These are phyloP conservation scores for Scheffersomyces lignosus DNA, from an alignment of 805 yeast genomes.

Conservation along the genomic window DNA sequence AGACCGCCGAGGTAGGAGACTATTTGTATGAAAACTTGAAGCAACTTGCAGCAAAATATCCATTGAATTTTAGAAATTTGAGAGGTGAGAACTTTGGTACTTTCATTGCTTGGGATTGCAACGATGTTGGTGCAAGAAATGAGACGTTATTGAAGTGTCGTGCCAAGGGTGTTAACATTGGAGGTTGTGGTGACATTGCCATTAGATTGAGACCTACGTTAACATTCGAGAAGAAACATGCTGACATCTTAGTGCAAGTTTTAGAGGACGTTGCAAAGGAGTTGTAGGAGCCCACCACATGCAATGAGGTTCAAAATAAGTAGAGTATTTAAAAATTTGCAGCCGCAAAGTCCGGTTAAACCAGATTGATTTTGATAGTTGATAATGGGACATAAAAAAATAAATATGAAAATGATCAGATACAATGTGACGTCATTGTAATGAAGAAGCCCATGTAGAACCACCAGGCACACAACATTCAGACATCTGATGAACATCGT, in stretches of 20 bases:
- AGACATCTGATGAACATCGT: too few species aligned
- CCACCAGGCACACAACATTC: too few species aligned
- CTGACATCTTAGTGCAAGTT: conserved; percentile 53
- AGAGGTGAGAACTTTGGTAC: conserved; percentile 67
- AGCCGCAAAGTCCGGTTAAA: too few species aligned
- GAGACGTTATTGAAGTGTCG: conserved; percentile 46
- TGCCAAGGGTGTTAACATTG: conserved; percentile 59
- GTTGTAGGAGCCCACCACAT: too few species aligned
- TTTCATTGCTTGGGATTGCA: conserved; percentile 65
- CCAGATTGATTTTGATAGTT: too few species aligned
- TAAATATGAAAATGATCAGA: too few species aligned
- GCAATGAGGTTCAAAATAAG: too few species aligned
- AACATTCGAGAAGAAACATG: conserved; percentile 61
- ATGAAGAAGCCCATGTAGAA: too few species aligned
- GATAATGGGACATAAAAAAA: too few species aligned
- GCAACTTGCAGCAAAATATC: conserved; percentile 38
- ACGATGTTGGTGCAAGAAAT: conserved; percentile 44
- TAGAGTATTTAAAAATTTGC: too few species aligned
- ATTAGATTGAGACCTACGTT: conserved; percentile 68
- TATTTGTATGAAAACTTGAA: conserved; percentile 49
- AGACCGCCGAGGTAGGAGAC: conserved; percentile 53
- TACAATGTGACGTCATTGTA: too few species aligned
- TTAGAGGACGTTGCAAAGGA: conserved; percentile 29
- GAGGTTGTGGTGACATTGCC: conserved; percentile 63
- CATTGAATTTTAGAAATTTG: conserved; percentile 45